Percentiles rank a stretch among this genome's conserved stretches.
Conservation (phyloP, 352 stramenopile species). For the Blastocystis sp. region DNA sequence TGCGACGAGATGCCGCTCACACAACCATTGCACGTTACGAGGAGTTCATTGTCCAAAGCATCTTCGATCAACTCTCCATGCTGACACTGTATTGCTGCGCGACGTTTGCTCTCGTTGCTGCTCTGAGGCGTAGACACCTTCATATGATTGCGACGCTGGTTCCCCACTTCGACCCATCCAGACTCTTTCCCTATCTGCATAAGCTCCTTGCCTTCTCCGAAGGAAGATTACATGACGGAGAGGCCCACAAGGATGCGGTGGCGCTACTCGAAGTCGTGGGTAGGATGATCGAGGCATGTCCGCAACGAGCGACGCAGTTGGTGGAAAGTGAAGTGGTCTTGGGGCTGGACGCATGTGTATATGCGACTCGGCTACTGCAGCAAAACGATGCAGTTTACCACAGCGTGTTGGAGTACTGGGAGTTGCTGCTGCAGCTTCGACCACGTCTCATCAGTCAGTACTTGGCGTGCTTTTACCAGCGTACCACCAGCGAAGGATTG, state of each 20-base stretch:
- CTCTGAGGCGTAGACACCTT: background rate
- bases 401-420: background rate
- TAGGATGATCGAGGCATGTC: conserved; percentile 1
- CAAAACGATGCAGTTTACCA: background rate
- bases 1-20: background rate
- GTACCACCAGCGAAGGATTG: background rate
- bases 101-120: background rate
- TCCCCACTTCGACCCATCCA: background rate
- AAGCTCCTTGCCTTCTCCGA: background rate
- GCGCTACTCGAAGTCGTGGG: background rate
- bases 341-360: conserved; percentile 15
- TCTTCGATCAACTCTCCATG: background rate
- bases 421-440: background rate
- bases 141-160: background rate
- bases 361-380: background rate
- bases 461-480: background rate
- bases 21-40: background rate
- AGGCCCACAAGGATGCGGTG: background rate
- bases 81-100: background rate
- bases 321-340: background rate
- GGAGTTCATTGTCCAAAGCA: background rate
- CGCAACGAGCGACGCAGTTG: background rate
- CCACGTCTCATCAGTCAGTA: background rate
- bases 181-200: background rate
- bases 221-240: background rate